These are phyloP conservation scores for Alternaria sp. DNA, from an alignment of 2,329 filamentous ascomycete species.

Conservation along the genomic window DNA sequence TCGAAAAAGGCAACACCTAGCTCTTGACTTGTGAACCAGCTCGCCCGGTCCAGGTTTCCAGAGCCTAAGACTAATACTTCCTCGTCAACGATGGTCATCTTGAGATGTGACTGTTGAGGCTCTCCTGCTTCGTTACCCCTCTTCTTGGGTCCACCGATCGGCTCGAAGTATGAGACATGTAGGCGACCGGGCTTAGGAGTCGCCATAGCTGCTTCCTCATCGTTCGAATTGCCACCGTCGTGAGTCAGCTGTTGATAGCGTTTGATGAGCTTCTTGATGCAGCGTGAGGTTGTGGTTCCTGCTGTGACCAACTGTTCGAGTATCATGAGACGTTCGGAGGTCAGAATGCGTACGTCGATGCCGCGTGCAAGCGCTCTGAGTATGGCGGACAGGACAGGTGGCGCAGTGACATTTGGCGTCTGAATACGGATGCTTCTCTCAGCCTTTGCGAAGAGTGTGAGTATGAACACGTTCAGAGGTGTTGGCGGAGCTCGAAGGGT, in stretches of 20 bases:
- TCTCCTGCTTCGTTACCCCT: constrained; percentile 52
- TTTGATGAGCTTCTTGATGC: constrained; percentile 65
- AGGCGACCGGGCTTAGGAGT: constrained; percentile 55
- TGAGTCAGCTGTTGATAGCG: constrained; percentile 54
- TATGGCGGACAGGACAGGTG: constrained; percentile 67
- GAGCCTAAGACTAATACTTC: constrained; percentile 74
- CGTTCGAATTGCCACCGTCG: constrained; percentile 14
- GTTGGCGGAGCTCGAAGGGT: constrained; percentile 67
- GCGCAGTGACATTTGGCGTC: constrained; percentile 78
- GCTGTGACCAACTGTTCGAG: constrained; percentile 82
- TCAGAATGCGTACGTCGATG: constrained; percentile 71
- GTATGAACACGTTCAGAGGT: constrained; percentile 70
- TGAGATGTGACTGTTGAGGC: constrained; percentile 77
- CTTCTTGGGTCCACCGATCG: constrained; percentile 31
- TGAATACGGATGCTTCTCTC: constrained; percentile 69
- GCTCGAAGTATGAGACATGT: constrained; percentile 65
- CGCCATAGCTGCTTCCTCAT: constrained; percentile 41
- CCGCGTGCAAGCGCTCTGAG: constrained; percentile 68
- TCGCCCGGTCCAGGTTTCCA: constrained; percentile 84
- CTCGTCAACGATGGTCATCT: constrained; percentile 75
- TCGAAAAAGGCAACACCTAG: constrained; percentile 69
- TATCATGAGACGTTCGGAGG: constrained; percentile 73
- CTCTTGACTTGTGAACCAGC: constrained; percentile 88
- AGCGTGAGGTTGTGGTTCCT: constrained; percentile 73
- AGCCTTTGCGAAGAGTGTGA: constrained; percentile 67